phyloP scores from a whole-genome alignment of 2,329 filamentous ascomycete genomes.

The Penicillium polonicum region DNA sequence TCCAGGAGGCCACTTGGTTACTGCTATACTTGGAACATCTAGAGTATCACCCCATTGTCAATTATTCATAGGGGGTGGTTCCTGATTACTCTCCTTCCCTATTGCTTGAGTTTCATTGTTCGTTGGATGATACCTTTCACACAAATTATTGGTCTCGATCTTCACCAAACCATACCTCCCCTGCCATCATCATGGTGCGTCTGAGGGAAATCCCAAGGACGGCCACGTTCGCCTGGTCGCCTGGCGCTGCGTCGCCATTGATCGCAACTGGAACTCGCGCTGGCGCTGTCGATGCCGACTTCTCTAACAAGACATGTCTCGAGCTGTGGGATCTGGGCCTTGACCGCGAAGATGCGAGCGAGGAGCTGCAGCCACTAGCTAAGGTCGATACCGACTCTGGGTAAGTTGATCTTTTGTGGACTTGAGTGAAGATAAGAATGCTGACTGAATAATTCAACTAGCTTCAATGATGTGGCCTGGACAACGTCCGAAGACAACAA shows the following conservation, averaged over 20 bases:
- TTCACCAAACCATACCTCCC: slow-evolving; percentile 25
- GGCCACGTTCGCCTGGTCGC: slow-evolving; percentile 95
- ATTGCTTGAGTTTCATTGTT: slow-evolving; percentile 13
- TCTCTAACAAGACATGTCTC: slow-evolving; percentile 93
- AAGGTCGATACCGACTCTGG: slow-evolving; percentile 86
- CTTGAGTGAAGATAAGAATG: background rate
- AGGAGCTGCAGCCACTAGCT: slow-evolving; percentile 81
- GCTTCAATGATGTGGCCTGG: slow-evolving; percentile 98
- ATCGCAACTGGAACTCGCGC: slow-evolving; percentile 92
- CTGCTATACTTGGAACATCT: slow-evolving; percentile 23
- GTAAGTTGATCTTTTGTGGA: slow-evolving; percentile 49
- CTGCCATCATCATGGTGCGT: slow-evolving; percentile 72
- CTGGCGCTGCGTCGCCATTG: slow-evolving; percentile 72
- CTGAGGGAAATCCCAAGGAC: slow-evolving; percentile 95
- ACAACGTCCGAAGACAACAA: slow-evolving; percentile 75
- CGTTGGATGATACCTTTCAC: slow-evolving; percentile 19
- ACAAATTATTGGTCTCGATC: slow-evolving; percentile 17
- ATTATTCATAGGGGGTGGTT: slow-evolving; percentile 33
- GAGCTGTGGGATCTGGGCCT: slow-evolving; percentile 94
- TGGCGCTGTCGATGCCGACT: slow-evolving; percentile 93
- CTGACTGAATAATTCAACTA: slow-evolving; percentile 43
- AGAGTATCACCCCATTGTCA: slow-evolving; percentile 32
- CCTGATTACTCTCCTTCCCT: slow-evolving; percentile 13
- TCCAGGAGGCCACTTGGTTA: slow-evolving; percentile 45
- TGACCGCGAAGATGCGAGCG: slow-evolving; percentile 69